Base-by-base conservation (phyloP, 106 monocot genomes). In the Dioscorea zingiberensis region DNA sequence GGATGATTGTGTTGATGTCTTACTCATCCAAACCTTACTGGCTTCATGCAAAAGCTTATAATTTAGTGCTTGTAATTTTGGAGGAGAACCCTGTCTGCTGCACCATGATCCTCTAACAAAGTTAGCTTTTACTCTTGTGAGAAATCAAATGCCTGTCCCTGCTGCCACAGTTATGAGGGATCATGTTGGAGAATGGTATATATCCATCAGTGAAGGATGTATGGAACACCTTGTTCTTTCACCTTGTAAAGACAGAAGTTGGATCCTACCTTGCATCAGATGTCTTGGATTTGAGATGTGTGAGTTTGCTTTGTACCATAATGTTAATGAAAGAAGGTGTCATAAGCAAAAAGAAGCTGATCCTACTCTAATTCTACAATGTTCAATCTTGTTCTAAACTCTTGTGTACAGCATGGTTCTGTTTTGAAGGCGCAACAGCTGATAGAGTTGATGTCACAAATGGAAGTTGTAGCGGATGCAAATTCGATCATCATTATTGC, bases 331-430 rank as follows among this genome's bases (percentile, higher is more conserved):
- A 21, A 83, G 56, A 54, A 61, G 44, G 17, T 23, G 26, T n/a
- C n/a, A n/a, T n/a, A 24, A 75, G 65, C 32, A 68, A 72, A 14
- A 11, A 30, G 19, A 75, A 79, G 59, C 48, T 64, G 45, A 64
- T 73, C 26, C 81, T 70, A n/a, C 21, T 85, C 78, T 11, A 78
- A 53, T 76, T 67, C 67, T 55, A 75, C 72, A 21, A 64, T 88
- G 27, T 98, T 98, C 59, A 98, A 92, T 32, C 67, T 93, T 68
- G 86, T 98, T 22, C 62, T 98, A 58, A 59, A 69, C 59, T 79
- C 88, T 13, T 88, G 91, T 60, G 63, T 69, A 24, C 67, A 60
- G 25, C 89, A 71, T 72, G 66, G 62, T 62, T 86, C 67, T 49
- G 48, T 47, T 25, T 47, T 82, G 27, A 86, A 84, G 66, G 81